A percentile compares a stretch with the other conserved stretches of the same genome.
Evolutionary conservation across 345 rosid genomes (phyloP).

Genomic region (Boechera divaricarpa): DNA sequence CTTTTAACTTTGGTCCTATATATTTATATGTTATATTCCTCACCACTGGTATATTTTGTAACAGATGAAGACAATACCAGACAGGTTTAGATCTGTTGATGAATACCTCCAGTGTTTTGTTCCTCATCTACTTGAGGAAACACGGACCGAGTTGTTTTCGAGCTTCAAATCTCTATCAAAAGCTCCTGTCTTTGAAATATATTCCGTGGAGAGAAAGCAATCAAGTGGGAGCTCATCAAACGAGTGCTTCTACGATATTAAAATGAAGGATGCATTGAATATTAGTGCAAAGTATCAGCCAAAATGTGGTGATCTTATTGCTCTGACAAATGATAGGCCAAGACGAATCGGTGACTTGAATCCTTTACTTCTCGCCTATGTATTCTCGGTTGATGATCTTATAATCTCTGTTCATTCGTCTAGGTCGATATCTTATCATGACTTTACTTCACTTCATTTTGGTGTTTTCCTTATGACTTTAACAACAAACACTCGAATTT

Average conservation of each 20-base stretch:
- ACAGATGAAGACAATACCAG: constrained; percentile 49
- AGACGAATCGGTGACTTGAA: constrained; percentile 41
- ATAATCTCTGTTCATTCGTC: constrained; percentile 39
- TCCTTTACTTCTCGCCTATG: constrained; percentile 42
- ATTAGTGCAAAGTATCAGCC: constrained; percentile 42
- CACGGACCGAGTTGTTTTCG: constrained; percentile 45
- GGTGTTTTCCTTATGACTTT: constrained; percentile 46
- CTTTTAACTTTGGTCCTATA: neutral
- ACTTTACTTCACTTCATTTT: neutral
- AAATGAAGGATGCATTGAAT: neutral
- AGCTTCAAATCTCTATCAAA: constrained; percentile 29
- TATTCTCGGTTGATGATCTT: neutral
- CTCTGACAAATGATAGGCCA: constrained; percentile 44
- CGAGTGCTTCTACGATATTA: constrained; percentile 16
- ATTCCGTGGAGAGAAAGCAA: neutral
- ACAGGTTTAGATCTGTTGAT: constrained; percentile 30
- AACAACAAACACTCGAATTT: constrained; percentile 50
- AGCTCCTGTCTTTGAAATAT: constrained; percentile 29
- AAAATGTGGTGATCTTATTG: constrained; percentile 49
- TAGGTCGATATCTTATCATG: constrained; percentile 7
- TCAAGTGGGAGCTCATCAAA: neutral
- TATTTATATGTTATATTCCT: neutral
- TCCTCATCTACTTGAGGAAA: constrained; percentile 49
- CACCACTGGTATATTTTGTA: neutral
- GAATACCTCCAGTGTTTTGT: constrained; percentile 45